phyloP scores from a whole-genome alignment of 352 stramenopile species.

The Plasmopara viticola region DNA sequence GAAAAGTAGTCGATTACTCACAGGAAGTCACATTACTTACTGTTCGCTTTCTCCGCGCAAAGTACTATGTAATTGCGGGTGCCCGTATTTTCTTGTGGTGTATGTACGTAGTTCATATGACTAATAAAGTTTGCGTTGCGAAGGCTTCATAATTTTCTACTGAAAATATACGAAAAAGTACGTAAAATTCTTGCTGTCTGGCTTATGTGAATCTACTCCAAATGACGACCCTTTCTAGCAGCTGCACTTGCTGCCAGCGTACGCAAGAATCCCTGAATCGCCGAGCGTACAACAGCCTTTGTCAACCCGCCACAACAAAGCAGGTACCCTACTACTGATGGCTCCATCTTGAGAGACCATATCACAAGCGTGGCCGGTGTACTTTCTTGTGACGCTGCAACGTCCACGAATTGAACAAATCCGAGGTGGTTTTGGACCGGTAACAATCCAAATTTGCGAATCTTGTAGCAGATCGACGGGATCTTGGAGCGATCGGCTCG shows the following conservation, averaged over 20 bases:
- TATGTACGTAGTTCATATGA: too few relatives aligned
- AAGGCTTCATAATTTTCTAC: too few relatives aligned
- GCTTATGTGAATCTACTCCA: slow-evolving; percentile 13
- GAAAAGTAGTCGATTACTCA: too few relatives aligned
- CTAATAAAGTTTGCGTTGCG: too few relatives aligned
- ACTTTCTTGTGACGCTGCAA: slow-evolving; percentile 29
- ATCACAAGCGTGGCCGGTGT: slow-evolving; percentile 39
- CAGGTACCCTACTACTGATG: slow-evolving; percentile 33
- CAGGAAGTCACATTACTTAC: too few relatives aligned
- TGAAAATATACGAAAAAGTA: too few relatives aligned
- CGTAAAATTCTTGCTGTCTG: too few relatives aligned
- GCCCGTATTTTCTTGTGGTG: too few relatives aligned
- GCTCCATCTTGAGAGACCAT: slow-evolving; percentile 43
- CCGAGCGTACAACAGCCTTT: slow-evolving; percentile 30
- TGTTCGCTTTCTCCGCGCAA: too few relatives aligned
- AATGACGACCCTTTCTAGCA: slow-evolving; percentile 6
- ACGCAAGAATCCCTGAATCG: slow-evolving; percentile 27
- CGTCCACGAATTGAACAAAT: slow-evolving; percentile 60
- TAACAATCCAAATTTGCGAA: slow-evolving; percentile 43
- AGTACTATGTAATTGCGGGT: too few relatives aligned
- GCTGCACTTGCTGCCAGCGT: slow-evolving; percentile 18
- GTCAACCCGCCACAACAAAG: slow-evolving; percentile 39
- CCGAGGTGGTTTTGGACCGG: slow-evolving; percentile 46
- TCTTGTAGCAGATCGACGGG: slow-evolving; percentile 46
- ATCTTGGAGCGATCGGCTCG: slow-evolving; percentile 29